Evolutionary conservation across 371 early-diverging fungal species (phyloP).

Genomic region (Saksenaea oblongispora): DNA sequence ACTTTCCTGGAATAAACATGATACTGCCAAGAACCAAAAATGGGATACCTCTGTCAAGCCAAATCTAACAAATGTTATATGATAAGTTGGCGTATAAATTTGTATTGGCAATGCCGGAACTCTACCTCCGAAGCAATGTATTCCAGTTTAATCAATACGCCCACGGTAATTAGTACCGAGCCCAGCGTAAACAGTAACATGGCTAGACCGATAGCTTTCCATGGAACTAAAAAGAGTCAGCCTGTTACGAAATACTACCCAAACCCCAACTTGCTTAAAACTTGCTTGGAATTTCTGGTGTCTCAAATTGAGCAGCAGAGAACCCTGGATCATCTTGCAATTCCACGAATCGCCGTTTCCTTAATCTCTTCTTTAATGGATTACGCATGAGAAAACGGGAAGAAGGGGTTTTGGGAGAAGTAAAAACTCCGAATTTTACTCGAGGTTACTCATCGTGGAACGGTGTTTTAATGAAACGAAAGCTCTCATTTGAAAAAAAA

Average conservation of each 20-base stretch:
- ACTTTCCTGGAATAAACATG: conserved; percentile 57
- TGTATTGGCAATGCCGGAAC: neutral
- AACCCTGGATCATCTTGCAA: conserved; percentile 55
- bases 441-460: too few relatives aligned
- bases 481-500: too few relatives aligned
- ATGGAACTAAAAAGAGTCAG: conserved; percentile 48
- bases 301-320: conserved; percentile 54
- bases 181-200: conserved; percentile 50
- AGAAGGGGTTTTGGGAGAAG: too few relatives aligned
- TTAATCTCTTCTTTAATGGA: conserved; percentile 38
- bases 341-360: conserved; percentile 41
- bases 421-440: too few relatives aligned
- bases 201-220: conserved; percentile 67
- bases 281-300: conserved; percentile 41
- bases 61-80: conserved; percentile 31
- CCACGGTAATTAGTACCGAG: conserved; percentile 52
- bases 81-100: too few relatives aligned
- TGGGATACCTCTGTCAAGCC: conserved; percentile 63
- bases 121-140: conserved; percentile 46
- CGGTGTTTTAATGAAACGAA: too few relatives aligned
- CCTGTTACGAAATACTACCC: neutral
- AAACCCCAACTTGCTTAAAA: neutral
- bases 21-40: conserved; percentile 45
- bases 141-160: conserved; percentile 60
- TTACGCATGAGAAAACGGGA: conserved; percentile 38